Evolutionary conservation across 352 stramenopile genomes (phyloP), one percentile per base, ranked within the genome.

Genomic region (Globisporangium heterothallicum): DNA sequence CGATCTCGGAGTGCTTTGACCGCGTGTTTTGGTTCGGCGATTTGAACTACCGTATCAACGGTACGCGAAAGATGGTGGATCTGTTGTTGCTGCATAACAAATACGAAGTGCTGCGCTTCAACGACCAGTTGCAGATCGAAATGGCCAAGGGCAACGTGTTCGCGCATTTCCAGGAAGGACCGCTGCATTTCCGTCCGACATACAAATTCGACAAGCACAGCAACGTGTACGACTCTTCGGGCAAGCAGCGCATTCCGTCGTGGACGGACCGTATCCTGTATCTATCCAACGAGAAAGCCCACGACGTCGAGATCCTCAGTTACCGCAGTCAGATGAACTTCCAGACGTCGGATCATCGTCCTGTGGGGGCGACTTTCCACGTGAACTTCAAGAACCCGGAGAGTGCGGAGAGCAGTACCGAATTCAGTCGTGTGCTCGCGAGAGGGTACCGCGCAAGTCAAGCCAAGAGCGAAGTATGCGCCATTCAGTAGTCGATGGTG

Each of bases 261-360:
- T 98, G 92, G 92, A 98, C 95, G n/a, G 95, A 98, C 70, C 77
- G 95, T 18, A 87, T 98, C 26, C 59, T 98, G 10, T 92, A 77
- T 42, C 51, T 80, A 22, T 84, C 70, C 16, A 89, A 89, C 34
- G 61, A 72, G 2, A 74, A 77, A 22, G 21, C 53, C 13, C 34
- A 66, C 7, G 79, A 84, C 42, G 69, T 90, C 27, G 59, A 82
- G 32, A 27, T 88, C 12, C 53, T 83, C 14, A 74, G 68, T 55
- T 92, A 92, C 48, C 64, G 74, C 10, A 88, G 79, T 45, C 61
- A 89, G 49, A 75, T 78, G 54, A 57, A 55, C 30, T 87, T 89
- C 48, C 75, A 79, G 41, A 83, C 72, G 4, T 91, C 82, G 0
- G 82, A 92, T 57, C 79, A 92, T 42, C 73, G 82, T 3, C 79